Conservation (phyloP, 2,329 filamentous ascomycete species). For the Fusarium sp. region DNA sequence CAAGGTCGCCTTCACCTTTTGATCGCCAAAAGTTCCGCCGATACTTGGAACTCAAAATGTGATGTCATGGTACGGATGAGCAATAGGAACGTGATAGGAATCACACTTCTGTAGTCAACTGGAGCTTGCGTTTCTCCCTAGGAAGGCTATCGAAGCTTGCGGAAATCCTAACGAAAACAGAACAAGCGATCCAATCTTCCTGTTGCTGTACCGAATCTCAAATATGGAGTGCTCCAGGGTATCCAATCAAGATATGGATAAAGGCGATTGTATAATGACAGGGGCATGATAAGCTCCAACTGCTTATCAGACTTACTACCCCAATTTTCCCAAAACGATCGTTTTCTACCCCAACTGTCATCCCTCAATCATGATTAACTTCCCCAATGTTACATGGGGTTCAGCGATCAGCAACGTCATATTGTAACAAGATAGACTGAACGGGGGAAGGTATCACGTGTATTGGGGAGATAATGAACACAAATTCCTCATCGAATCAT, state of each 20-base stretch:
- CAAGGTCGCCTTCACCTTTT: fast-evolving
- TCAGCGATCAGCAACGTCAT: background rate
- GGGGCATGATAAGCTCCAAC: background rate
- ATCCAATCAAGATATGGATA: background rate
- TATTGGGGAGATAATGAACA: background rate
- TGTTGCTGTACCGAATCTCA: too few species aligned
- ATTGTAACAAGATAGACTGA: background rate
- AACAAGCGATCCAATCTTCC: background rate
- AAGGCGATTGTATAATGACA: too few species aligned
- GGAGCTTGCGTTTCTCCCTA: fast-evolving
- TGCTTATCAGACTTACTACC: background rate
- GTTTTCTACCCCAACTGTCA: background rate
- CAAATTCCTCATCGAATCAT: background rate
- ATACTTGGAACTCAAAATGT: fast-evolving
- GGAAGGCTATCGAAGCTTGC: background rate
- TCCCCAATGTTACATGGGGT: background rate
- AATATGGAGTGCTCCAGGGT: background rate
- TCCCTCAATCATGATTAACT: background rate
- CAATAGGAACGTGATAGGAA: fast-evolving
- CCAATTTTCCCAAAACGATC: background rate
- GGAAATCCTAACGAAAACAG: background rate
- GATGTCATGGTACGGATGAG: fast-evolving
- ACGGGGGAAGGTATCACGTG: background rate
- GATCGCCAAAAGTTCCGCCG: fast-evolving
- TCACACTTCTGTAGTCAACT: fast-evolving